phyloP scores from a whole-genome alignment of 768 basidiomycete species.

The Amanita phalloides region DNA sequence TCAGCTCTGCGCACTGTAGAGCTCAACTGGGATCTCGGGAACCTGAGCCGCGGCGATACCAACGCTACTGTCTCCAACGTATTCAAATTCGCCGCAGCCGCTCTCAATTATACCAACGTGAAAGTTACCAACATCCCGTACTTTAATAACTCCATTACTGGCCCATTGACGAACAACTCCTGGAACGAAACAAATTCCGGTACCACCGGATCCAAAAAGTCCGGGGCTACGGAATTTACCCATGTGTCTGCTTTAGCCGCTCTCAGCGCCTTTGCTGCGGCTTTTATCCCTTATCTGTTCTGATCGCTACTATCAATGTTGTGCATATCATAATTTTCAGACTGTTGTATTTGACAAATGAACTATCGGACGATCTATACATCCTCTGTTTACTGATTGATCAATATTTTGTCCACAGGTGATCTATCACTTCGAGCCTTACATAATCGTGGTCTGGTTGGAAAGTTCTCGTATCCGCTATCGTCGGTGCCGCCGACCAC shows the following conservation, averaged over 20 bases:
- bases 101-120: neutral
- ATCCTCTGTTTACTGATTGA: no score
- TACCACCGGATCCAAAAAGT: neutral
- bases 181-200: neutral
- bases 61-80: constrained; percentile 35
- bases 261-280: neutral
- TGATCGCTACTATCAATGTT: neutral
- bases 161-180: neutral
- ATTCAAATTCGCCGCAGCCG: constrained; percentile 34
- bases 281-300: neutral
- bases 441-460: no score
- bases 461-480: no score
- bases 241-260: neutral
- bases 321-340: neutral
- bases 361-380: no score
- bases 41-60: constrained; percentile 47
- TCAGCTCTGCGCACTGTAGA: constrained; percentile 43
- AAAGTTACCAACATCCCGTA: neutral
- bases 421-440: no score
- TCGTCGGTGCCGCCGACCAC: no score
- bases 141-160: neutral
- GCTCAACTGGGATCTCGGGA: constrained; percentile 51
- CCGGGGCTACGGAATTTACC: neutral
- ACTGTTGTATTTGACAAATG: neutral
- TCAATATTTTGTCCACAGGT: no score